Base-by-base conservation (phyloP, 2,329 filamentous ascomycete species). In the Pyrenophora graminea region DNA sequence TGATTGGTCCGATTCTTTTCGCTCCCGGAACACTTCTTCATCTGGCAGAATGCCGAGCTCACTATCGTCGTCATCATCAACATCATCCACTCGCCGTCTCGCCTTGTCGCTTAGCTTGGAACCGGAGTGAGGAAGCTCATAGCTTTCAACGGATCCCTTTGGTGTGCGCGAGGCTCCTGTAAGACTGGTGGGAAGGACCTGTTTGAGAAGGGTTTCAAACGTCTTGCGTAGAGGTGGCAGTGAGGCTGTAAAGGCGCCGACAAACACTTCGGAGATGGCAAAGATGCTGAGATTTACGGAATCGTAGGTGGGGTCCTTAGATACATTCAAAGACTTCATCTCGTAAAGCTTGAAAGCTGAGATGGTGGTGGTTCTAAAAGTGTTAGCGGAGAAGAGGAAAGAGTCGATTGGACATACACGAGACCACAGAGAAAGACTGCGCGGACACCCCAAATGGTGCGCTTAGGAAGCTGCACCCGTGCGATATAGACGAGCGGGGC, bases 161-260 rank as follows among this genome's bases (percentile, higher is more conserved):
- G 27, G 27, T 30, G 27, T 30, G 2, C 53, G 53, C 8, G 58
- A 41, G 2, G 51, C 48, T 13, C 61, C 61, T 6, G 53, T 39
- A 2, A 66, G 15, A 27, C 56, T 63, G n/a, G 56, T 46, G 1
- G 64, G 64, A 0, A 66, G 39, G 1, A 66, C 43, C n/a, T 52
- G 53, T 37, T 51, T 59, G 9, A 67, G 43, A 0, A 56, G 12
- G 10, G 48, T 59, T 13, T 67, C 64, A 46, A 67, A 64, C 1
- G 63, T 66, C 31, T 66, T 66, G 19, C 64, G 63, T 0, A 67
- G 48, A 0, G 64, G 64, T 1, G 64, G 64, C 5, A 67, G 62
- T 15, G 56, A 65, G 7, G 64, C 64, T 12, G 63, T 66, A 42
- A 67, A 61, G 2, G 58, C 63, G 21, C 63, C 64, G 10, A 62